Percentiles rank a stretch among this genome's conserved stretches.
Conservation (phyloP, 108 stramenopile genomes). For the Nannochloropsis oceanica region DNA sequence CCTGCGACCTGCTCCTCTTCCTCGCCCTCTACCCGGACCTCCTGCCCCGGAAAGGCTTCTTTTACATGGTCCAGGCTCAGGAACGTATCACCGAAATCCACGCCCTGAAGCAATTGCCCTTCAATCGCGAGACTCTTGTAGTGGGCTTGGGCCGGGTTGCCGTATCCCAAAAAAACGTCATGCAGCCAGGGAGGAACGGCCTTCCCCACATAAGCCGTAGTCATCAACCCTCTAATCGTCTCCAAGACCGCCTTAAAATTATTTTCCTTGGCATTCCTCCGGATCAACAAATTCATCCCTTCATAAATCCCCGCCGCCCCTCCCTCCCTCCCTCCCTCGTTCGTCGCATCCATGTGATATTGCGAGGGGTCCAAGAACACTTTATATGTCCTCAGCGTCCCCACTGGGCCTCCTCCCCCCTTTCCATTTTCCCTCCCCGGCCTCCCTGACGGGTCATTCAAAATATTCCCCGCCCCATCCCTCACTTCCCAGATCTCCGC, state of each 20-base stretch:
- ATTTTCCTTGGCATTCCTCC: conserved; percentile 73
- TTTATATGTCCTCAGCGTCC: conserved; percentile 52
- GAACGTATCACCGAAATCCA: conserved; percentile 84
- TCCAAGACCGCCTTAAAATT: conserved; percentile 86
- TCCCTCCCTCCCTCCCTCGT: not conserved
- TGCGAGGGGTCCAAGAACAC: conserved; percentile 74
- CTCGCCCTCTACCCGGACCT: not conserved
- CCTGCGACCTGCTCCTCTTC: not conserved
- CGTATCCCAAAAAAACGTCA: conserved; percentile 67
- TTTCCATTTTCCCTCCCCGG: not conserved
- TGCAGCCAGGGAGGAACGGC: conserved; percentile 81
- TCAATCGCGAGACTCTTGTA: conserved; percentile 26
- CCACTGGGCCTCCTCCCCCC: conserved; percentile 11
- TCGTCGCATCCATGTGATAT: conserved; percentile 38
- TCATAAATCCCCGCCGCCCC: conserved; percentile 31
- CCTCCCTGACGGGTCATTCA: conserved; percentile 53
- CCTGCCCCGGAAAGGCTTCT: conserved; percentile 43
- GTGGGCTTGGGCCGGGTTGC: conserved; percentile 59
- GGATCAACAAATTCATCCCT: conserved; percentile 66
- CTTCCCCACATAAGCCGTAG: conserved; percentile 46
- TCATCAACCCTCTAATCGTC: conserved; percentile 59
- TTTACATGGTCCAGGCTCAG: conserved; percentile 51
- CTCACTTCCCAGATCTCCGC: conserved; percentile 43
- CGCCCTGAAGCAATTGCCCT: conserved; percentile 29
- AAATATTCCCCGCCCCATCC: conserved; percentile 60